phyloP scores from a whole-genome alignment of 2,329 filamentous ascomycete genomes.

The Exserohilum rostratum region DNA sequence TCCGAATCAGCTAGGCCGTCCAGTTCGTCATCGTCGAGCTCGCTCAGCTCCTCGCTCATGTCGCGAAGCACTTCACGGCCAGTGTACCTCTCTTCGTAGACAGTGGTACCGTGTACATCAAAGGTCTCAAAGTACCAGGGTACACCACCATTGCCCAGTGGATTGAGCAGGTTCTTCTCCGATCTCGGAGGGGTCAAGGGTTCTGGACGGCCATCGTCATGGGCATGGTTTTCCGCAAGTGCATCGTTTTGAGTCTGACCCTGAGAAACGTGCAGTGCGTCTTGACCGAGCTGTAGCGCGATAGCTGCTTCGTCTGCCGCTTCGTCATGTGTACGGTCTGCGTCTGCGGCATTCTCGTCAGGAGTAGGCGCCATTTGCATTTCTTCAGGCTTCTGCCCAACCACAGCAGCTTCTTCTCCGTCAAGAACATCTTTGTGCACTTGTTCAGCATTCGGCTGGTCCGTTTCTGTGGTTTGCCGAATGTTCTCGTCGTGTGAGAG shows the following conservation, averaged over 20 bases:
- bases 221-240: constrained; percentile 30
- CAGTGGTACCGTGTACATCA: constrained; percentile 78
- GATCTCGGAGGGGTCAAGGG: constrained; percentile 72
- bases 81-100: constrained; percentile 74
- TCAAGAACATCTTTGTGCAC: constrained; percentile 17
- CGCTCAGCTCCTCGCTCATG: constrained; percentile 86
- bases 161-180: constrained; percentile 56
- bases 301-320: constrained; percentile 46
- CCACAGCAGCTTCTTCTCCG: constrained; percentile 18
- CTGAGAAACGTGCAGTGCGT: constrained; percentile 29
- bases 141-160: constrained; percentile 67
- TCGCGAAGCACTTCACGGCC: constrained; percentile 73
- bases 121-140: constrained; percentile 88
- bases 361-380: constrained; percentile 45
- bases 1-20: constrained; percentile 60
- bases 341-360: constrained; percentile 41
- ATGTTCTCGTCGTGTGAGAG: constrained; percentile 30
- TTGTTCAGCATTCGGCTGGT: constrained; percentile 15
- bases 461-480: constrained; percentile 30
- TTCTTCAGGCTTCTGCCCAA: constrained; percentile 25
- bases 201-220: constrained; percentile 30
- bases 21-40: constrained; percentile 89
- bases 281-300: constrained; percentile 42
- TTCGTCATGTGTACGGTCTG: constrained; percentile 39
- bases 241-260: constrained; percentile 20